Percentiles rank a stretch among this genome's conserved stretches.
Evolutionary conservation across 2,329 filamentous ascomycete species (phyloP).

Genomic region (Uncinocarpus reesii): DNA sequence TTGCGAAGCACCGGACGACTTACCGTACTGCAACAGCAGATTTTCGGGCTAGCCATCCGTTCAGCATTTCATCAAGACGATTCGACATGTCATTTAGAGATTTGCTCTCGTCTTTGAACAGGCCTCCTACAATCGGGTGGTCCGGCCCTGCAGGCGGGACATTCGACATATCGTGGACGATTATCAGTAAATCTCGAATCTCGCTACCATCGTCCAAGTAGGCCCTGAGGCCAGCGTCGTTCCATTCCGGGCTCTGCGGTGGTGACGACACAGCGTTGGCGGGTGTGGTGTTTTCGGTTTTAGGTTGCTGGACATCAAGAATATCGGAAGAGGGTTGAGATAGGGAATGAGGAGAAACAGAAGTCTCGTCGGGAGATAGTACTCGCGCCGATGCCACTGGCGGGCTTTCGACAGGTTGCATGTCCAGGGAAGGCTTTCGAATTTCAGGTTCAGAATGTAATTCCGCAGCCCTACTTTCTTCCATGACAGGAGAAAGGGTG

Average conservation of each 20-base stretch:
- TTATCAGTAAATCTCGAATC: conserved; percentile 76
- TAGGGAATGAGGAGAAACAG: not conserved
- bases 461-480: not conserved
- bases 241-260: conserved; percentile 55
- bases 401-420: not conserved
- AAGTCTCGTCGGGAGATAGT: not conserved
- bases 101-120: conserved; percentile 81
- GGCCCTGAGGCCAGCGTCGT: conserved; percentile 69
- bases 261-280: not conserved
- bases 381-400: not conserved
- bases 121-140: conserved; percentile 67
- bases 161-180: conserved; percentile 86
- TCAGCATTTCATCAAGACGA: conserved; percentile 79
- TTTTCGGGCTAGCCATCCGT: conserved; percentile 58
- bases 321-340: conserved; percentile 5
- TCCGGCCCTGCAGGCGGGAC: conserved; percentile 69
- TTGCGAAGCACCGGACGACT: too few relatives aligned
- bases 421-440: not conserved
- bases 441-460: not conserved
- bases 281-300: not conserved
- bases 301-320: conserved; percentile 2
- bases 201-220: conserved; percentile 88
- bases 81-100: conserved; percentile 78
- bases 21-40: conserved; percentile 6
- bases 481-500: not conserved